Evolutionary conservation across 768 basidiomycete species (phyloP).

Genomic region (Hirschioporus abietinus): DNA sequence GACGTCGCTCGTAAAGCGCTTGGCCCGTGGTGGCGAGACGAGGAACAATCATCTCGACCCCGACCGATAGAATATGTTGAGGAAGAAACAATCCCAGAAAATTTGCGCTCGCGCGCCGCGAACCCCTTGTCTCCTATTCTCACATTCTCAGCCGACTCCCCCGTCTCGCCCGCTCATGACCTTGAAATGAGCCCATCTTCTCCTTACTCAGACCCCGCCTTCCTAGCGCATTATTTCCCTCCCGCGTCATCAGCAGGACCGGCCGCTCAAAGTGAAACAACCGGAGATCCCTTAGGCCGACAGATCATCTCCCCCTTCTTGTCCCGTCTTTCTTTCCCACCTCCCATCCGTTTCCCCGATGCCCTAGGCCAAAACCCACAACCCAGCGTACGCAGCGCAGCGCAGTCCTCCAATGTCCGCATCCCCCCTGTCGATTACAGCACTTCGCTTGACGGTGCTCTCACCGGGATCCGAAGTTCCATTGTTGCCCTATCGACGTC

Average conservation of each 20-base stretch:
- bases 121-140: slow-evolving; percentile 8
- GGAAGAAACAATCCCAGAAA: slow-evolving; percentile 3
- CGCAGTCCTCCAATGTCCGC: slow-evolving; percentile 20
- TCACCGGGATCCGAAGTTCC: slow-evolving; percentile 53
- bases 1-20: slow-evolving; percentile 47
- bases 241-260: slow-evolving; percentile 19
- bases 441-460: slow-evolving; percentile 57
- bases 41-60: slow-evolving; percentile 3
- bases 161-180: slow-evolving; percentile 1
- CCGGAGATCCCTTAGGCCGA: slow-evolving; percentile 8
- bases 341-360: slow-evolving; percentile 11
- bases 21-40: slow-evolving; percentile 56
- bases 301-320: slow-evolving; percentile 18
- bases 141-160: slow-evolving; percentile 8
- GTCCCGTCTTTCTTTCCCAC: slow-evolving; percentile 14
- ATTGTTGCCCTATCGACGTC: slow-evolving; percentile 54
- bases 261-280: slow-evolving; percentile 5
- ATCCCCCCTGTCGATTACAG: slow-evolving; percentile 61
- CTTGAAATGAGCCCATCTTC: background rate
- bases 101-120: slow-evolving; percentile 5
- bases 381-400: slow-evolving; percentile 10
- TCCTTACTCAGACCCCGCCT: slow-evolving; percentile 13
- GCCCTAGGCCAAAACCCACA: slow-evolving; percentile 11
- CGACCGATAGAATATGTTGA: slow-evolving; percentile 1
- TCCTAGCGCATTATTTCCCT: slow-evolving; percentile 32